phyloP scores from a whole-genome alignment of 805 yeast species.

The Saccharomycodes ludwigii region DNA sequence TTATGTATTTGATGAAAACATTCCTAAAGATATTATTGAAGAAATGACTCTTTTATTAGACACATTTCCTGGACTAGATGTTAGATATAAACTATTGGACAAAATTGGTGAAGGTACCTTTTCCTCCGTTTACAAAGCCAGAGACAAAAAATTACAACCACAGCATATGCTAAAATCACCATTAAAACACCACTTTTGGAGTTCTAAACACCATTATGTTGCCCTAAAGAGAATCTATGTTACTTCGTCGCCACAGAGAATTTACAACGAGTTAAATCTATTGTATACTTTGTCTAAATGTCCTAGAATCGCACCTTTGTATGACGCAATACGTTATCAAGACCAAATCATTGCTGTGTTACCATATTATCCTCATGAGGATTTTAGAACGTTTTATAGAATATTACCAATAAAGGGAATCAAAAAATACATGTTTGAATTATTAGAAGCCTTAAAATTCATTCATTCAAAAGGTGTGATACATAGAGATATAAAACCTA shows the following conservation, averaged over 20 bases:
- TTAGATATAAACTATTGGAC: constrained; percentile 23
- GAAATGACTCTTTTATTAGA: constrained; percentile 44
- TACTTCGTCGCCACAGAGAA: constrained; percentile 88
- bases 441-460: constrained; percentile 56
- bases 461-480: constrained; percentile 67
- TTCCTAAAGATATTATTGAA: constrained; percentile 39
- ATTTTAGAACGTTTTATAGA: constrained; percentile 76
- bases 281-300: constrained; percentile 58
- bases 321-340: constrained; percentile 75
- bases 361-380: constrained; percentile 85
- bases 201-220: constrained; percentile 35
- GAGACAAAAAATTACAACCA: constrained; percentile 22
- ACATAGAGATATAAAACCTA: constrained; percentile 88
- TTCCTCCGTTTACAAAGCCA: constrained; percentile 53
- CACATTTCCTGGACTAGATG: constrained; percentile 39
- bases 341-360: constrained; percentile 91
- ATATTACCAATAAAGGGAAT: constrained; percentile 72
- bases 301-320: constrained; percentile 70
- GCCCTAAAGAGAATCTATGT: constrained; percentile 91
- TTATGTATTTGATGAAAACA: constrained; percentile 24
- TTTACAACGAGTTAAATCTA: constrained; percentile 74
- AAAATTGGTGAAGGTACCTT: constrained; percentile 81
- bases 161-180: constrained; percentile 11
- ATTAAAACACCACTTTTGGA: constrained; percentile 21
- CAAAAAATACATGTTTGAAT: constrained; percentile 65